Evolutionary conservation across 2,329 filamentous ascomycete species (phyloP), one percentile per base, ranked within the genome.

Genomic region (Fusarium secorum): DNA sequence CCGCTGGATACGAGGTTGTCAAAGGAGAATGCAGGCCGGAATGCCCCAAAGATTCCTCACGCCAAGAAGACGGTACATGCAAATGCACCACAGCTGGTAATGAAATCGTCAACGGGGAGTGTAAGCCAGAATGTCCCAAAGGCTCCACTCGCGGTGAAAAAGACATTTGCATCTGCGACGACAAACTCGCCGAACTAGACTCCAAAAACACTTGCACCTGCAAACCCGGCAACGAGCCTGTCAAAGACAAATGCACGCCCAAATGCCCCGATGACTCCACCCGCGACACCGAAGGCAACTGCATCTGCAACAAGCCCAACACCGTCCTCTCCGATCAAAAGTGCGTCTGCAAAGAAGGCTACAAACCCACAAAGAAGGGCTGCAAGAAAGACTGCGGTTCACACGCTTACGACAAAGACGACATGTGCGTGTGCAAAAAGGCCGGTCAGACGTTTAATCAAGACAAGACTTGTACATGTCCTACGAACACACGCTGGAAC

Each of bases 401-500:
- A 3, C 22, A 38, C 3, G 48, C 48, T 4, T 17, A 36, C 14
- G 32, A 35, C 2, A 52, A 52, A 7, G 32, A 52, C 5, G 22
- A 38, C 4, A 2, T 36, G 1, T 52, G 48, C 1, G 22, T 36
- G 0, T 52, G 48, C 48, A 52, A 38, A 26, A 52, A 36, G 22
- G 13, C 22, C 0, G 48, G 48, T 1, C 48, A 52, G 18, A 36
- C 2, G 1, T 38, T 36, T 3, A 26, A 38, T 1, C 2, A 17
- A 17, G 48, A 52, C 22, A 52, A 38, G 10, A 26, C 18, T 3
- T 36, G 48, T 1, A 38, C 32, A 1, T 52, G 48, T 3, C 48
- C 22, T 2, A 38, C 32, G 17, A 32, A 52, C n/a, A 52, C 32
- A 0, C 48, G 48, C 18, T 52, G 48, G 48, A 52, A 52, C 3